These are phyloP conservation scores for Xylaria arbuscula DNA, from an alignment of 2,329 filamentous ascomycete species.

Conservation along the genomic window DNA sequence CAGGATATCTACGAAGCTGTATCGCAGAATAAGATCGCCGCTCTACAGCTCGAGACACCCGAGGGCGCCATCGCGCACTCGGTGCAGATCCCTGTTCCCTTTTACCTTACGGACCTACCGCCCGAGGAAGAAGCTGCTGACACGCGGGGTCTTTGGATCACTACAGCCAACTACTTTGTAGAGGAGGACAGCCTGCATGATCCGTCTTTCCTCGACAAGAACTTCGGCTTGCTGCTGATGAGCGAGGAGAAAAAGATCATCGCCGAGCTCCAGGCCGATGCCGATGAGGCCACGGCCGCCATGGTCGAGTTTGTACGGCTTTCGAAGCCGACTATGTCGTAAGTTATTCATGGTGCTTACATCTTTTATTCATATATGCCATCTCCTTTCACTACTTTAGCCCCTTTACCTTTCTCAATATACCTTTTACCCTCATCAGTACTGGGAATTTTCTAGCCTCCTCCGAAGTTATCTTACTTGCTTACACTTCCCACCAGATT, in stretches of 20 bases:
- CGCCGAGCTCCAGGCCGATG: slow-evolving; percentile 79
- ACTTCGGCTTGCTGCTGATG: slow-evolving; percentile 87
- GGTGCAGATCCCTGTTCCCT: slow-evolving; percentile 72
- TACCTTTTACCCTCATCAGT: neutral
- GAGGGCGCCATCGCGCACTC: slow-evolving; percentile 70
- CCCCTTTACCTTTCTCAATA: neutral
- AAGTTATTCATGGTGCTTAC: slow-evolving; percentile 45
- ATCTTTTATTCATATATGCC: neutral
- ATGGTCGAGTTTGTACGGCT: slow-evolving; percentile 85
- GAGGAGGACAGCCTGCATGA: slow-evolving; percentile 75
- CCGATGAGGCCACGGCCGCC: slow-evolving; percentile 78
- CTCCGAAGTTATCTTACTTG: neutral
- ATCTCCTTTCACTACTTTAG: neutral
- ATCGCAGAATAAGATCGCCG: slow-evolving; percentile 86
- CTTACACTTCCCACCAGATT: slow-evolving; percentile 55
- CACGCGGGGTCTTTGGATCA: slow-evolving; percentile 84
- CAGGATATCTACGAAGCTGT: slow-evolving; percentile 84
- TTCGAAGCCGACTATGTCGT: slow-evolving; percentile 75
- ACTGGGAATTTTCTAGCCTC: neutral
- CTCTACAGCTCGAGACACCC: slow-evolving; percentile 76
- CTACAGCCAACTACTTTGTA: slow-evolving; percentile 81
- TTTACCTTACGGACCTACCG: slow-evolving; percentile 79
- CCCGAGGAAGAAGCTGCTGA: slow-evolving; percentile 71
- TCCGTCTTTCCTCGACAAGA: slow-evolving; percentile 78
- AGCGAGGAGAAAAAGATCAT: slow-evolving; percentile 81